Base-by-base conservation (phyloP, 1,284 basidiomycete species). In the Gymnopus androsaceus region DNA sequence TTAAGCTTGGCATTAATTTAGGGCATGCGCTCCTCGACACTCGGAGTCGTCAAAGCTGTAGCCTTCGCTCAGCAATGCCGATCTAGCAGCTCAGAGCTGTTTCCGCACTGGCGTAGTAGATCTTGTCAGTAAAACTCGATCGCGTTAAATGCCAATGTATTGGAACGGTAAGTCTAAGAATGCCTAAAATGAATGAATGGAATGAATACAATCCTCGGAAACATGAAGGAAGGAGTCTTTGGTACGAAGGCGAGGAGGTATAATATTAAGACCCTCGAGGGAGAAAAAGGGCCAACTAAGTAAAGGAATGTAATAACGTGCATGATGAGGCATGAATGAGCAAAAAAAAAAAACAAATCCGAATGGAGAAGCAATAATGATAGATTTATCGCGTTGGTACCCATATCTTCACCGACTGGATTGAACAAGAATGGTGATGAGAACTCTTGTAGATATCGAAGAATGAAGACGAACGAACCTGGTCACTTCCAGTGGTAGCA, bases 401-500 rank as follows among this genome's bases (percentile, higher is more conserved):
- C 59, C 56, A 61, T 34, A 63, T 61, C 54, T 60, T 61, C 19
- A 62, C 54, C 33, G 61, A 56, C 61, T 61, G 28, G 36, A n/a
- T 41, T 41, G 15, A 25, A 9, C 21, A 21, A 47, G 14, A 41
- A 1, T 14, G n/a, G 25, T 17, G 11, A 30, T 23, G n/a, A 40
- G 50, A 33, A 17, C 17, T 8, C 15, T n/a, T n/a, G n/a, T 36
- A 15, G 25, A 38, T 31, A 6, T 17, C n/a, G 25, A 12, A 23
- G 9, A 27, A n/a, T 7, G 41, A 17, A 17, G 11, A 27, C 8
- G 9, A 9, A 51, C 54, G 15, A 3, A 62, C 61, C 69, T 84
- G 79, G 69, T 89, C 87, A 21, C 83, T 83, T 51, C 81, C 81
- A 5, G 84, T 84, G 2, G 84, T 84, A 3, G 86, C 86, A 45